Conservation (phyloP, 129 eudicot species). For the Lactuca saligna region DNA sequence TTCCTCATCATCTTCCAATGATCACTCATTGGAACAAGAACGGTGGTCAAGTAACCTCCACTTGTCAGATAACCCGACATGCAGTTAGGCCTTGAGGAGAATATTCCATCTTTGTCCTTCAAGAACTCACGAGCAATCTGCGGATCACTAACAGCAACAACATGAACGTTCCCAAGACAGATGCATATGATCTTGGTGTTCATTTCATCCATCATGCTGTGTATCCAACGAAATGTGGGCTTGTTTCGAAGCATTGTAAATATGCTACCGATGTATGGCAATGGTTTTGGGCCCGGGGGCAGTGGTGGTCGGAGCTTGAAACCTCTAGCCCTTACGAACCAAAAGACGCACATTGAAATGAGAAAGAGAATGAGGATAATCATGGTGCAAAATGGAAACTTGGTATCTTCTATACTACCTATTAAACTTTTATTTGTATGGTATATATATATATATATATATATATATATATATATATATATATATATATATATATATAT, state of each 20-base stretch:
- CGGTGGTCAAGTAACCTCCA: conserved; percentile 21
- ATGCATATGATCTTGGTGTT: conserved; percentile 35
- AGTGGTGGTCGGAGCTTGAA: not conserved
- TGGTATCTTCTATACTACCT: no score
- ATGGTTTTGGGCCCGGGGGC: conserved; percentile 10
- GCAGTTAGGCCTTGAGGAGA: conserved; percentile 31
- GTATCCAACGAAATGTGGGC: not conserved
- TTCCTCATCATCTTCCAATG: conserved; percentile 45
- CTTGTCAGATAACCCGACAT: conserved; percentile 23
- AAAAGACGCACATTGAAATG: not conserved
- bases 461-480: no score
- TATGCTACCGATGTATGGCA: not conserved
- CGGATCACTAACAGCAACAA: conserved; percentile 29
- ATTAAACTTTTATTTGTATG: not conserved
- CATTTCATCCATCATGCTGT: conserved; percentile 20
- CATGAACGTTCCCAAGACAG: conserved; percentile 27
- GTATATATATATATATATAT: not conserved
- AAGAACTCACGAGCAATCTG: conserved; percentile 39
- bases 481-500: no score
- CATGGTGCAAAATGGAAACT: not conserved
- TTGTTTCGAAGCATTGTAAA: not conserved
- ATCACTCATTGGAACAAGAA: conserved; percentile 23
- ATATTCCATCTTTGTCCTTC: conserved; percentile 30
- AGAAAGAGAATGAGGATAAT: not conserved
- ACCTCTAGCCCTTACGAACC: not conserved